Evolutionary conservation across 768 basidiomycete genomes (phyloP).

Genomic region (Floccularia luteovirens): DNA sequence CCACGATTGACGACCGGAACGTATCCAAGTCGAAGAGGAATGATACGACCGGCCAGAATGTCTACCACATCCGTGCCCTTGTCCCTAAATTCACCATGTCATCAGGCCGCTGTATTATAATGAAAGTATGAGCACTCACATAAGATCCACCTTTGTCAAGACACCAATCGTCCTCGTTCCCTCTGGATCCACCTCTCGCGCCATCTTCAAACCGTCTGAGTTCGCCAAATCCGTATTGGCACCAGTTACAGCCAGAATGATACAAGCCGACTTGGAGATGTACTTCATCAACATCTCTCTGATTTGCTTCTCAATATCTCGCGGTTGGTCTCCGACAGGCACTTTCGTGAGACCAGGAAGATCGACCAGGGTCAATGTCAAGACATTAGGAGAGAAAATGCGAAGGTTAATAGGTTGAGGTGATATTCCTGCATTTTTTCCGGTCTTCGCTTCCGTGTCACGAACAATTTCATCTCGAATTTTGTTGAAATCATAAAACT

Average conservation of each 20-base stretch:
- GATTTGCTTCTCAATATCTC: slow-evolving; percentile 97
- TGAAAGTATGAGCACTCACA: slow-evolving; percentile 48
- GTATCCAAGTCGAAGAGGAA: slow-evolving; percentile 93
- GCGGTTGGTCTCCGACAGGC: slow-evolving; percentile 93
- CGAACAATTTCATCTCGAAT: slow-evolving; percentile 93
- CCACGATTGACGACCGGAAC: slow-evolving; percentile 99
- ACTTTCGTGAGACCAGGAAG: slow-evolving; percentile 94
- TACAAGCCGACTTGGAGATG: slow-evolving; percentile 92
- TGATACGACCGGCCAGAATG: slow-evolving; percentile 94
- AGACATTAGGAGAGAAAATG: slow-evolving; percentile 94
- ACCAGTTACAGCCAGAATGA: slow-evolving; percentile 92
- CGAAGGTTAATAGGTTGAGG: slow-evolving; percentile 96
- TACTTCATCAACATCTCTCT: slow-evolving; percentile 94
- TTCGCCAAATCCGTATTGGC: slow-evolving; percentile 98
- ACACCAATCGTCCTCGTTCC: slow-evolving; percentile 97
- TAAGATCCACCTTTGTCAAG: slow-evolving; percentile 95
- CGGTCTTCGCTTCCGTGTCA: slow-evolving; percentile 98
- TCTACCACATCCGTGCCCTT: slow-evolving; percentile 97
- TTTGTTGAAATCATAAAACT: slow-evolving; percentile 97
- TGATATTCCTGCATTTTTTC: slow-evolving; percentile 97
- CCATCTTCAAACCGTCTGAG: slow-evolving; percentile 95
- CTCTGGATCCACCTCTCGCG: slow-evolving; percentile 95
- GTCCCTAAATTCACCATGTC: slow-evolving; percentile 61
- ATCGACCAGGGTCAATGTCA: slow-evolving; percentile 96
- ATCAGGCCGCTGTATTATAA: slow-evolving; percentile 1